Base-by-base conservation (phyloP, 495 filamentous ascomycete species). In the Rhypophila decipiens region DNA sequence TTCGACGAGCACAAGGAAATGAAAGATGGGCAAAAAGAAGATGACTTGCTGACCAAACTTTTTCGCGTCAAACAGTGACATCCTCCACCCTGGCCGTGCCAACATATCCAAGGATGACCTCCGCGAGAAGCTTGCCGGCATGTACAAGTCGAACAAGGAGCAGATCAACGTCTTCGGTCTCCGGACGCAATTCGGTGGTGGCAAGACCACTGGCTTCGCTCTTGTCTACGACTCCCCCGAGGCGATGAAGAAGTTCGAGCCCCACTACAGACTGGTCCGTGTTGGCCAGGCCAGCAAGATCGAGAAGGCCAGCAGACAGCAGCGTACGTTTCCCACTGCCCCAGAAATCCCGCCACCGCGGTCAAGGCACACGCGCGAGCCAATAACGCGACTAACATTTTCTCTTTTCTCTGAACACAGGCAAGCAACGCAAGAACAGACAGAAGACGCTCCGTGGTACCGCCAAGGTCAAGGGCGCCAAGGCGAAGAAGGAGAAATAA, bases 341-440 rank as follows among this genome's bases (percentile, higher is more conserved):
- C 27, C n/a, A n/a, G n/a, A 53, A 22, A 17, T 13, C 15, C 43
- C 10, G 15, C 2, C 8, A 27, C 31, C 33, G 17, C 5, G 9
- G 10, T 19, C 7, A n/a, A 5, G 20, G 21, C 15, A 12, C 3
- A 29, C 40, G 38, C 20, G n/a, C 24, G 13, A 18, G n/a, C 21
- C 39, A 33, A 33, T 10, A 22, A 15, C 5, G 22, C 37, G 17
- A 64, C 72, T 73, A 57, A 75, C 65, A 39, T 35, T 52, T 24
- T n/a, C 47, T 23, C 42, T n/a, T n/a, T n/a, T 41, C 22, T 46
- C 33, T 43, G 42, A 43, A 47, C 52, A 77, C 74, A 99, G 94
- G 94, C 83, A 99, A 99, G 81, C 91, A 97, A 82, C 86, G 94
- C 79, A 99, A 97, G 86, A 99, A 99, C 88, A 81, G 90, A 68